Evolutionary conservation across 2,329 filamentous ascomycete genomes (phyloP).

Genomic region (Aotearoamyces nothofagi): DNA sequence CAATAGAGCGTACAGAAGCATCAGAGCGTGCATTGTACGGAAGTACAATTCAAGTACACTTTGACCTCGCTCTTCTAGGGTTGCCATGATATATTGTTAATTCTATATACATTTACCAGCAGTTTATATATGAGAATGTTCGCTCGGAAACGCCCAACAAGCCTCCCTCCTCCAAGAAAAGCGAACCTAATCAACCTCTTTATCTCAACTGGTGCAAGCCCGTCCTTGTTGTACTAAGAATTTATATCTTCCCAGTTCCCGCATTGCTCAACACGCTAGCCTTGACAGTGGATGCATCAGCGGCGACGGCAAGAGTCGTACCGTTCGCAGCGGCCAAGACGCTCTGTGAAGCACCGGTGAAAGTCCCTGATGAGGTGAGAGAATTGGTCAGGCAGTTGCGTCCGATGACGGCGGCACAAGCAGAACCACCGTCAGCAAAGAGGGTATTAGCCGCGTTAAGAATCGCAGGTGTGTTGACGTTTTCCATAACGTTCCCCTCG

Average conservation of each 20-base stretch:
- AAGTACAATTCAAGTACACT: too few relatives aligned
- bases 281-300: conserved; percentile 13
- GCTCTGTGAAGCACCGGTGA: conserved; percentile 13
- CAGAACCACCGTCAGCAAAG: conserved; percentile 9
- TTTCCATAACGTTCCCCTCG: conserved; percentile 29
- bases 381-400: conserved; percentile 9
- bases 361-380: conserved; percentile 15
- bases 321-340: conserved; percentile 19
- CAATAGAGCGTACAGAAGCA: too few relatives aligned
- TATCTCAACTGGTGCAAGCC: too few relatives aligned
- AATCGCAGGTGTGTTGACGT: conserved; percentile 21
- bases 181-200: too few relatives aligned
- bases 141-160: too few relatives aligned
- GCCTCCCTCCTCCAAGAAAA: too few relatives aligned
- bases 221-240: too few relatives aligned
- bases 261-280: conserved; percentile 18
- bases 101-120: too few relatives aligned
- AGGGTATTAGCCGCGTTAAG: conserved; percentile 5
- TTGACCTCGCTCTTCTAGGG: too few relatives aligned
- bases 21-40: too few relatives aligned
- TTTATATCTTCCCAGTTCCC: conserved; percentile 14
- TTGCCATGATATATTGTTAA: too few relatives aligned
- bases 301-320: conserved; percentile 16
- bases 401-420: conserved; percentile 8
- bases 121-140: too few relatives aligned